A percentile compares a stretch with the other conserved stretches of the same genome.
Conservation (phyloP, 1,139 yeast species). For the Yamadazyma conglobata region DNA sequence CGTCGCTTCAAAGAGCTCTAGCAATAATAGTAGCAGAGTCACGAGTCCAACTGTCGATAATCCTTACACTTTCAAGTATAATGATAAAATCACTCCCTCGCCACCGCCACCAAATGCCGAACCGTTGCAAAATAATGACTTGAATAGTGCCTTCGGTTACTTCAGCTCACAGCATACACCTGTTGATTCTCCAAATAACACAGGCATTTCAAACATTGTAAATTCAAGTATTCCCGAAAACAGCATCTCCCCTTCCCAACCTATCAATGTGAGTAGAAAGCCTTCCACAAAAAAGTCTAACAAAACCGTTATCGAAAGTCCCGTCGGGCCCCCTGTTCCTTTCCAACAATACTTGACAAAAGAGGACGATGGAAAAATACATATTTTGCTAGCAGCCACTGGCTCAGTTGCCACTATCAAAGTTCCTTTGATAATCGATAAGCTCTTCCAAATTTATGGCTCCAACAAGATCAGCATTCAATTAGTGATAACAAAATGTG, state of each 20-base stretch:
- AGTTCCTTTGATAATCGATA: conserved; percentile 81
- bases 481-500: conserved; percentile 77
- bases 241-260: conserved; percentile 11
- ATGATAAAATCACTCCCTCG: conserved; percentile 13
- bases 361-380: conserved; percentile 78
- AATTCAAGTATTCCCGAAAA: neutral
- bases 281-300: conserved; percentile 26
- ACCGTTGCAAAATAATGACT: neutral
- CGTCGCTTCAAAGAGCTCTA: conserved; percentile 4
- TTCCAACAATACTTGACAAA: conserved; percentile 67
- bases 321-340: conserved; percentile 69
- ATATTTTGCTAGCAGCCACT: conserved; percentile 85
- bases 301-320: conserved; percentile 44
- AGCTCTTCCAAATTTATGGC: conserved; percentile 72
- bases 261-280: conserved; percentile 25
- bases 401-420: conserved; percentile 97
- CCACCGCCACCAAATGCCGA: conserved; percentile 12
- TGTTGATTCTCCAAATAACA: conserved; percentile 1
- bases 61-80: conserved; percentile 6
- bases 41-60: conserved; percentile 13
- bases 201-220: too few species aligned
- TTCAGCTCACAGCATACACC: neutral
- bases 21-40: conserved; percentile 14
- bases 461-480: conserved; percentile 73
- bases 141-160: neutral